Conservation (phyloP, 2,329 filamentous ascomycete genomes). For the Pyricularia sp. region DNA sequence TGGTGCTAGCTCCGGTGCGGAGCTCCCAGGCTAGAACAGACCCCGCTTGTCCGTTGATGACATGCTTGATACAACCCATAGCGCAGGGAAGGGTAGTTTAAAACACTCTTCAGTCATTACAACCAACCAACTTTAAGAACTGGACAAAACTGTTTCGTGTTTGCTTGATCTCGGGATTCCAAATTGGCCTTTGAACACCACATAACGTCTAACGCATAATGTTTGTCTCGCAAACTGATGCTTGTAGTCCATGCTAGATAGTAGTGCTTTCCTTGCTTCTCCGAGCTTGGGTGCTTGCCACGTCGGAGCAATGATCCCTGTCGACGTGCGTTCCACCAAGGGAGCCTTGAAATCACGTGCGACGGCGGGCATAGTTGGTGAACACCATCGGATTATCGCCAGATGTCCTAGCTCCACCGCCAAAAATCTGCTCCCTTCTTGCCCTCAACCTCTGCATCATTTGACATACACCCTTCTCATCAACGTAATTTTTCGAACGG, state of each 20-base stretch:
- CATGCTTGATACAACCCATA: not conserved
- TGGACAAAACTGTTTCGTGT: not conserved
- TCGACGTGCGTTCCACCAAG: not conserved
- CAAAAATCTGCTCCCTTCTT: not conserved
- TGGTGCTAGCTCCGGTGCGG: not conserved
- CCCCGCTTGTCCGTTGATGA: not conserved
- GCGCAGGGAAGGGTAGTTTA: not conserved
- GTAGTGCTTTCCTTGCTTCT: not conserved
- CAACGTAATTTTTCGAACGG: not conserved
- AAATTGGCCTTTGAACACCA: not conserved
- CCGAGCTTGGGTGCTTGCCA: not conserved
- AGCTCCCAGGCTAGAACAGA: not conserved
- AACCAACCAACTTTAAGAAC: not conserved
- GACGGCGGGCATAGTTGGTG: not conserved
- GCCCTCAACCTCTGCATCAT: not conserved
- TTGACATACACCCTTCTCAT: not conserved
- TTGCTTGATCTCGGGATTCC: not conserved
- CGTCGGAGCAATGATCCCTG: not conserved
- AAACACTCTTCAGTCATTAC: not conserved
- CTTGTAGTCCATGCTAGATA: not conserved
- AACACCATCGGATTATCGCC: constrained; percentile 2
- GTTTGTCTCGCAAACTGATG: not conserved
- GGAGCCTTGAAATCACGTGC: not conserved
- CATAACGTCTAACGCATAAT: not conserved
- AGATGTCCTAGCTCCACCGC: constrained; percentile 1